These are phyloP conservation scores for Verticillium tricorpus DNA, from an alignment of 2,329 filamentous ascomycete species.

Conservation along the genomic window DNA sequence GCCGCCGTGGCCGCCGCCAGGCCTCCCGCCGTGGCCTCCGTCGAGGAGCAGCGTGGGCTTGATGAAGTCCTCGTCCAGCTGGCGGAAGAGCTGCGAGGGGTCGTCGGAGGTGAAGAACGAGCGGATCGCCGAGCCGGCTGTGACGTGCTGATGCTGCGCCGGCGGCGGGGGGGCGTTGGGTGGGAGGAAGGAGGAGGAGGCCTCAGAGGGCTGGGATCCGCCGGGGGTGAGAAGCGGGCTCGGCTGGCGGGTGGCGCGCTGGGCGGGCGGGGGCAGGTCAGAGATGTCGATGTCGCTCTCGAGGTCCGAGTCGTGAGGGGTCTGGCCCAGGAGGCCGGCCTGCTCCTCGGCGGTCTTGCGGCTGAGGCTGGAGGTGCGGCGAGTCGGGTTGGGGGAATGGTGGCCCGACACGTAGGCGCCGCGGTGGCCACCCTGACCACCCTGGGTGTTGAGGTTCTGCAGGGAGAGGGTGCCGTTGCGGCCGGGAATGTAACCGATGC, in stretches of 20 bases:
- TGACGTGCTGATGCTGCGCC: slow-evolving; percentile 42
- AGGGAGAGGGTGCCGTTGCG: slow-evolving; percentile 58
- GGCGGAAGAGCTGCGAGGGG: slow-evolving; percentile 82
- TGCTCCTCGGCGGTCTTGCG: slow-evolving; percentile 52
- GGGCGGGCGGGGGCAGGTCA: slow-evolving; percentile 58
- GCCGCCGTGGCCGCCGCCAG: not conserved
- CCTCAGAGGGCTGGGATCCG: slow-evolving; percentile 13
- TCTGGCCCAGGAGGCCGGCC: slow-evolving; percentile 49
- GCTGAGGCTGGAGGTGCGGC: slow-evolving; percentile 43
- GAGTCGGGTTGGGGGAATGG: slow-evolving; percentile 40
- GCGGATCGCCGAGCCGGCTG: slow-evolving; percentile 70
- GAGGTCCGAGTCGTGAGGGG: slow-evolving; percentile 50
- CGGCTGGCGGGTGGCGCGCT: slow-evolving; percentile 30
- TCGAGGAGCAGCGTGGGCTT: slow-evolving; percentile 88
- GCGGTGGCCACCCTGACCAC: slow-evolving; percentile 33
- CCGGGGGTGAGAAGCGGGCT: slow-evolving; percentile 28
- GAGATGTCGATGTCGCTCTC: slow-evolving; percentile 63
- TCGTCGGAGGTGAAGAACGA: slow-evolving; percentile 83
- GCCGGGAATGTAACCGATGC: slow-evolving; percentile 72
- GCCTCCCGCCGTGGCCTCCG: not conserved
- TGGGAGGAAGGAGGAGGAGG: slow-evolving; percentile 5
- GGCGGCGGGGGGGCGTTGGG: slow-evolving; percentile 6
- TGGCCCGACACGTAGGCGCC: slow-evolving; percentile 50
- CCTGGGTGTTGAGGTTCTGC: slow-evolving; percentile 51
- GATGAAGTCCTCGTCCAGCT: slow-evolving; percentile 93